Percentiles rank a stretch among this genome's conserved stretches.
phyloP scores from a whole-genome alignment of 2,329 filamentous ascomycete species.

The Thielaviopsis punctulata region DNA sequence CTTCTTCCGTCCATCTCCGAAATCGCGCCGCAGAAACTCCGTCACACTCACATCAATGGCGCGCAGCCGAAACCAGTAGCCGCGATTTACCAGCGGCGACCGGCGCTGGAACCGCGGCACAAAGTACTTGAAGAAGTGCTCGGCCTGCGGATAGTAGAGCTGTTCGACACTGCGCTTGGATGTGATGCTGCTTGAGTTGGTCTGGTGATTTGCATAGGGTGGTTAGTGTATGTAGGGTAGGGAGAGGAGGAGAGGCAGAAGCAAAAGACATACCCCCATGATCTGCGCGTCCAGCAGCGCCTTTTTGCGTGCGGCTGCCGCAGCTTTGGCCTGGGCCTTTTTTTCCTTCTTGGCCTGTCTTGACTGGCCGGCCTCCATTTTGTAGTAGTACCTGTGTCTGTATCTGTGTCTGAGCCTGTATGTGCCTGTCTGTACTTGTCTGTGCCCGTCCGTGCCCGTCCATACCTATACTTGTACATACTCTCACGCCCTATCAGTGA shows the following conservation, averaged over 20 bases:
- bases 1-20: slow-evolving; percentile 36
- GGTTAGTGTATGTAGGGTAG: slow-evolving; percentile 7
- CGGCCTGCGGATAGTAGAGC: slow-evolving; percentile 59
- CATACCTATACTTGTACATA: no score
- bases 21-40: slow-evolving; percentile 44
- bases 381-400: not conserved
- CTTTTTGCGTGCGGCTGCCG: slow-evolving; percentile 3
- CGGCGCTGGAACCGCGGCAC: slow-evolving; percentile 68
- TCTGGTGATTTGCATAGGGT: slow-evolving; percentile 38
- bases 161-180: slow-evolving; percentile 88
- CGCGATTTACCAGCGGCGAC: slow-evolving; percentile 78
- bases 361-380: not conserved
- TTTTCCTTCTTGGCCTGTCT: not conserved
- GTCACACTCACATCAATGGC: slow-evolving; percentile 60
- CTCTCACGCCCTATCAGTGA: no score
- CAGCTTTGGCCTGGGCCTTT: slow-evolving; percentile 1
- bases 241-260: not conserved
- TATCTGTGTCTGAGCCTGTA: no score
- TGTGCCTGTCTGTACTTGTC: no score
- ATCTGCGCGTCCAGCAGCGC: slow-evolving; percentile 30
- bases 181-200: slow-evolving; percentile 80
- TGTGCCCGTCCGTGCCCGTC: no score
- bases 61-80: slow-evolving; percentile 74
- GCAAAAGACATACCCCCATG: slow-evolving; percentile 31
- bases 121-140: slow-evolving; percentile 77